Conservation (phyloP, 352 stramenopile species). For the Pythium diclinum region DNA sequence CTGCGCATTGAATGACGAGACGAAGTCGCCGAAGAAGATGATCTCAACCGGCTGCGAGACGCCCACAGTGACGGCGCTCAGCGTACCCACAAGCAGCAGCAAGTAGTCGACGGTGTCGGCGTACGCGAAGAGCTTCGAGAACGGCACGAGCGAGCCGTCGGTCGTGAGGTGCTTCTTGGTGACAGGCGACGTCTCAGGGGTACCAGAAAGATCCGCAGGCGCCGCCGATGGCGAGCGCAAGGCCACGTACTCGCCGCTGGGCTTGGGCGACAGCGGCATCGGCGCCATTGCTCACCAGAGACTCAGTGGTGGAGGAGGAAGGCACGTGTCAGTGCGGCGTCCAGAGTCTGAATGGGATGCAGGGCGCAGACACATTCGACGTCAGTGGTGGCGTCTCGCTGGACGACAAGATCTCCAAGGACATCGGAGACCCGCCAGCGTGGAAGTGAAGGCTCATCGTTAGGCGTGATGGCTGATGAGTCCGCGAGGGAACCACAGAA, state of each 20-base stretch:
- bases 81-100: conserved; percentile 51
- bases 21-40: conserved; percentile 64
- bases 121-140: conserved; percentile 50
- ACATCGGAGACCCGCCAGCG: background rate
- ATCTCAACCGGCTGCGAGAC: conserved; percentile 66
- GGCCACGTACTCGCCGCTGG: background rate
- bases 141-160: conserved; percentile 31
- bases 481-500: background rate
- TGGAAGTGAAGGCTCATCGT: background rate
- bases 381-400: background rate
- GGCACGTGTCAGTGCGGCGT: background rate
- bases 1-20: conserved; percentile 61
- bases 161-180: too few species aligned
- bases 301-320: background rate
- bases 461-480: background rate
- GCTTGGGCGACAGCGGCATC: background rate
- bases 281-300: background rate
- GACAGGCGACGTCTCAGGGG: too few species aligned
- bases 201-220: too few species aligned
- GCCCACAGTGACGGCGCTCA: conserved; percentile 39
- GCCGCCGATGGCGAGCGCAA: background rate
- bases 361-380: background rate
- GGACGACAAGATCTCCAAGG: background rate
- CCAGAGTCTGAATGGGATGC: background rate
- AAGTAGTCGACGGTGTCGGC: conserved; percentile 50